phyloP scores from a whole-genome alignment of 2,329 filamentous ascomycete genomes.

The Aspergillus candidus region DNA sequence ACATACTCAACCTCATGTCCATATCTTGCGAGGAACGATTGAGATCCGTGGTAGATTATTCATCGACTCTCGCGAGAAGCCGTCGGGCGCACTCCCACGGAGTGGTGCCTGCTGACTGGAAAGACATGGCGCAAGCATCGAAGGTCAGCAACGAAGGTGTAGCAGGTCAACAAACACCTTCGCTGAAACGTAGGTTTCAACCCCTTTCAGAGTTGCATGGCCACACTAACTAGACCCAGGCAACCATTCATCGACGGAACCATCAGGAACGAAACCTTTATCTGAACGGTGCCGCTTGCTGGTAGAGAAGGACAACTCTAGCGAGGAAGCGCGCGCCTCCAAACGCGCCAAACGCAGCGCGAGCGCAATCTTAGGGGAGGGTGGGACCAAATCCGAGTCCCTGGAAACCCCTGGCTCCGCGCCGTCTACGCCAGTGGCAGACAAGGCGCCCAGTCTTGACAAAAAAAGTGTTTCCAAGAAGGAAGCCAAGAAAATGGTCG shows the following conservation, averaged over 20 bases:
- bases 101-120: slow-evolving; percentile 68
- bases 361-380: slow-evolving; percentile 48
- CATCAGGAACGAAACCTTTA: slow-evolving; percentile 40
- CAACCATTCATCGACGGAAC: slow-evolving; percentile 33
- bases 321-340: slow-evolving; percentile 64
- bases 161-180: slow-evolving; percentile 27
- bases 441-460: slow-evolving; percentile 54
- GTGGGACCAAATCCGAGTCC: slow-evolving; percentile 48
- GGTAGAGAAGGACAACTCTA: slow-evolving; percentile 60
- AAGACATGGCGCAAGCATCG: slow-evolving; percentile 55
- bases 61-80: slow-evolving; percentile 61
- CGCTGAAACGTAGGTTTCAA: slow-evolving; percentile 34
- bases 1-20: slow-evolving; percentile 76
- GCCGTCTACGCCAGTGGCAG: slow-evolving; percentile 43
- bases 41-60: slow-evolving; percentile 69
- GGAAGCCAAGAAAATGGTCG: slow-evolving; percentile 70
- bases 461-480: slow-evolving; percentile 77
- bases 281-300: slow-evolving; percentile 54
- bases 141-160: slow-evolving; percentile 31
- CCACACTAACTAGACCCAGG: slow-evolving; percentile 24
- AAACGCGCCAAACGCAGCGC: slow-evolving; percentile 60
- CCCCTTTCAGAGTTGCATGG: not conserved
- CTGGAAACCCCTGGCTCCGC: slow-evolving; percentile 57
- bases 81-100: slow-evolving; percentile 76
- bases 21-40: slow-evolving; percentile 76